Conservation (phyloP, 2,329 filamentous ascomycete genomes). For the Monilinia polystroma region DNA sequence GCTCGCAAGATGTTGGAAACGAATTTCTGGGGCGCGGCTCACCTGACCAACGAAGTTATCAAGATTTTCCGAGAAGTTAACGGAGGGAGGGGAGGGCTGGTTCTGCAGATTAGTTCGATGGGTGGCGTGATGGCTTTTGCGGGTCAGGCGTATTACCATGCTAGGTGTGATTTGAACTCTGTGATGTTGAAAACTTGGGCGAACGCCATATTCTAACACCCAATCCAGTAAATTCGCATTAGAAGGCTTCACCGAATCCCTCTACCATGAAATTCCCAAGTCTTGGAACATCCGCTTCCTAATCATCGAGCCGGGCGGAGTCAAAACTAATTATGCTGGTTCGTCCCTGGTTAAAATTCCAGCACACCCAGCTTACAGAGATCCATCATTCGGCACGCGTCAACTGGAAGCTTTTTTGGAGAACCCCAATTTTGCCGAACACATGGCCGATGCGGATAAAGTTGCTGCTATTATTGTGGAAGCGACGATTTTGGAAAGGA, state of each 20-base stretch:
- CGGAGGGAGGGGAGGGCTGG: slow-evolving; percentile 37
- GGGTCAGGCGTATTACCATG: slow-evolving; percentile 43
- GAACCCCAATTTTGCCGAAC: too few relatives aligned
- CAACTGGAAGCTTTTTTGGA: too few relatives aligned
- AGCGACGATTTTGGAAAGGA: too few relatives aligned
- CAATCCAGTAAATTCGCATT: slow-evolving; percentile 43
- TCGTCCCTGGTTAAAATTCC: too few relatives aligned
- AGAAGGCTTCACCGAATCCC: slow-evolving; percentile 41
- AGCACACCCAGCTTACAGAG: too few relatives aligned
- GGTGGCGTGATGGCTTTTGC: slow-evolving; percentile 41
- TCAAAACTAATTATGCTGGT: too few relatives aligned
- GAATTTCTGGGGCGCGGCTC: slow-evolving; percentile 25
- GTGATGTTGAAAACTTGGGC: too few relatives aligned
- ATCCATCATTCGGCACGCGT: too few relatives aligned
- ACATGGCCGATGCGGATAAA: too few relatives aligned
- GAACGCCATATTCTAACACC: background rate
- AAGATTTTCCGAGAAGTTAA: slow-evolving; percentile 25
- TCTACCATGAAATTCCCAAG: slow-evolving; percentile 40
- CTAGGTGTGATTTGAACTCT: slow-evolving; percentile 27
- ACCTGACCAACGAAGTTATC: slow-evolving; percentile 21
- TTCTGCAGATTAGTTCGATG: slow-evolving; percentile 44
- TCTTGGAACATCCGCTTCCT: slow-evolving; percentile 44
- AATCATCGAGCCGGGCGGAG: slow-evolving; percentile 37
- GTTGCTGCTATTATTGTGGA: too few relatives aligned
- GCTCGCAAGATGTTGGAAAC: slow-evolving; percentile 43